Percentiles rank a stretch among this genome's conserved stretches.
phyloP scores from a whole-genome alignment of 1,139 yeast species.

The Magnusiomyces tetraspermus region DNA sequence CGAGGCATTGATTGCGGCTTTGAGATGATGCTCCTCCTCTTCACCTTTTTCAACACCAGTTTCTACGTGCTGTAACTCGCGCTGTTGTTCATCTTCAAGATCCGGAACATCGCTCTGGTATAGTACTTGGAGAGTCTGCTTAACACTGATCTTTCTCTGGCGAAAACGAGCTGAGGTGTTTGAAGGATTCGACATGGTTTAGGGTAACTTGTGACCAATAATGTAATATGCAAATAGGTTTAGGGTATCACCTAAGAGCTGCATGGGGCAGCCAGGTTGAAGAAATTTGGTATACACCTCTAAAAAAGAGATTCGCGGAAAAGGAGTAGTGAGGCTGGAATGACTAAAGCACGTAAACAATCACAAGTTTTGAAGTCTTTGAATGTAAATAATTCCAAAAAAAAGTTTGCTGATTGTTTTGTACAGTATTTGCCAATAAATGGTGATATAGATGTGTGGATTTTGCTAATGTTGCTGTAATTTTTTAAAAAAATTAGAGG shows the following conservation, averaged over 20 bases:
- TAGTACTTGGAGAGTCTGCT: constrained; percentile 75
- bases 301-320: too few relatives aligned
- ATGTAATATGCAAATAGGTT: background rate
- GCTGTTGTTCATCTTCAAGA: constrained; percentile 60
- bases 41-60: constrained; percentile 98
- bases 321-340: too few relatives aligned
- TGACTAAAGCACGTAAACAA: too few relatives aligned
- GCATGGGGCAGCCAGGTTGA: background rate
- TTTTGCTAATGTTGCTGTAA: too few relatives aligned
- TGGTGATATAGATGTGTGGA: too few relatives aligned
- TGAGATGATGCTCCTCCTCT: constrained; percentile 93
- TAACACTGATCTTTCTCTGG: constrained; percentile 84
- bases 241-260: background rate
- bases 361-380: too few relatives aligned
- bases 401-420: too few relatives aligned
- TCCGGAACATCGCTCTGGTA: constrained; percentile 74
- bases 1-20: constrained; percentile 76
- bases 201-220: background rate
- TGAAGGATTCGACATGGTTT: constrained; percentile 6
- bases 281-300: too few relatives aligned
- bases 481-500: too few relatives aligned
- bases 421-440: too few relatives aligned
- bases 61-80: constrained; percentile 83
- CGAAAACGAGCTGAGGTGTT: constrained; percentile 55
- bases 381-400: too few relatives aligned